Evolutionary conservation across 2,329 filamentous ascomycete species (phyloP).

Genomic region (Hawksworthiomyces lignivorus): DNA sequence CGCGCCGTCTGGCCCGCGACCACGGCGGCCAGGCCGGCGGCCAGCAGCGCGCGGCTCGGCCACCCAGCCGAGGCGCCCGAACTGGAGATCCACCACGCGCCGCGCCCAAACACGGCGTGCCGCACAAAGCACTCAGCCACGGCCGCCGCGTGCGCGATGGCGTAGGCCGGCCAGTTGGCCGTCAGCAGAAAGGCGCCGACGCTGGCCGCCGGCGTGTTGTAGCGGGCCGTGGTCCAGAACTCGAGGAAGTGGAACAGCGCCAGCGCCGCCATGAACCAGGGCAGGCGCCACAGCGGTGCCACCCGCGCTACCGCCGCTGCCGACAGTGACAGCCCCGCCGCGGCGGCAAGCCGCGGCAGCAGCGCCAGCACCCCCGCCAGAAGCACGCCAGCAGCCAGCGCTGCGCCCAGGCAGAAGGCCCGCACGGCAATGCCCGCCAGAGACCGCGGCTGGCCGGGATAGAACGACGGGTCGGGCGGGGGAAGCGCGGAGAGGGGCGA

Average conservation of each 20-base stretch:
- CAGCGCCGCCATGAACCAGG: conserved; percentile 62
- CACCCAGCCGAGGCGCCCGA: no score
- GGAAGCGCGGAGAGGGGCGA: conserved; percentile 15
- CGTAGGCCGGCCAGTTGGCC: conserved; percentile 78
- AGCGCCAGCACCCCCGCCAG: not conserved
- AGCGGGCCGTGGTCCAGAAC: conserved; percentile 80
- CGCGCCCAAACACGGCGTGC: conserved; percentile 40
- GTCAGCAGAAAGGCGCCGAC: conserved; percentile 75
- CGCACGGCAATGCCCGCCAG: conserved; percentile 53
- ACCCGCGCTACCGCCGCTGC: conserved; percentile 28
- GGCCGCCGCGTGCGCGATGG: conserved; percentile 70
- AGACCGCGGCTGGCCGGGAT: conserved; percentile 44
- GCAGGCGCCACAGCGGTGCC: conserved; percentile 51
- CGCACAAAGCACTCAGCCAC: conserved; percentile 64
- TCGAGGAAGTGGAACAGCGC: conserved; percentile 91
- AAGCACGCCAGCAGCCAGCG: conserved; percentile 28
- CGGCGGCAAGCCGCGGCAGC: not conserved
- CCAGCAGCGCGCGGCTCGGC: conserved; percentile 13
- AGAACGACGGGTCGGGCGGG: conserved; percentile 25
- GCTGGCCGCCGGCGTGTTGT: conserved; percentile 68
- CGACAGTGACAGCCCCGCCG: conserved; percentile 16
- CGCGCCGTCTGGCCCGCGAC: conserved; percentile 66
- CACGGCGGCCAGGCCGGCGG: conserved; percentile 57
- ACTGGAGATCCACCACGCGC: conserved; percentile 34
- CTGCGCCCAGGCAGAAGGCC: conserved; percentile 44